Conservation (phyloP, 2,329 filamentous ascomycete genomes). For the Plectosphaerella sp. region DNA sequence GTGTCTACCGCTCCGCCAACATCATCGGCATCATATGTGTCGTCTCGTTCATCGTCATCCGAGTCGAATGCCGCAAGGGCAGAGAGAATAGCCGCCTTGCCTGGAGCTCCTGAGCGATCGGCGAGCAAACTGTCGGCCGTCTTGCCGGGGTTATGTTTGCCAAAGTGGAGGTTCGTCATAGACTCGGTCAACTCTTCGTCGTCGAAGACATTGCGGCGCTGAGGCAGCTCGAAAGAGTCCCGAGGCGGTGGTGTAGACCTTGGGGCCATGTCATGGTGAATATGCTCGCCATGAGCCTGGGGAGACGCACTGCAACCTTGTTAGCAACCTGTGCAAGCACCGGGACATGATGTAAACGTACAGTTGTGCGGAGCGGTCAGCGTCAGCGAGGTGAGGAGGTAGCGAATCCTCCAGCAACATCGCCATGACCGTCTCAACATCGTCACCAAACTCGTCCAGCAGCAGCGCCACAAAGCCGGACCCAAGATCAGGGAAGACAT, state of each 20-base stretch:
- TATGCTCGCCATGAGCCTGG: conserved; percentile 12
- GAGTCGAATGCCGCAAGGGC: conserved; percentile 86
- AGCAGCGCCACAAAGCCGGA: conserved; percentile 76
- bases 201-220: conserved; percentile 72
- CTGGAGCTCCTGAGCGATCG: conserved; percentile 59
- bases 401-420: conserved; percentile 77
- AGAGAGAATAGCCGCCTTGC: conserved; percentile 82
- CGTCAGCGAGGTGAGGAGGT: conserved; percentile 59
- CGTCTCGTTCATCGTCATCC: conserved; percentile 94
- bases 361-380: conserved; percentile 62
- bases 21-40: conserved; percentile 91
- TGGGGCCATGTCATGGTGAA: conserved; percentile 44
- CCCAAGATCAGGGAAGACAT: conserved; percentile 85
- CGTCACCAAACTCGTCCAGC: conserved; percentile 72
- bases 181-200: conserved; percentile 73
- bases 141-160: conserved; percentile 58
- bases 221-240: conserved; percentile 32
- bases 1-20: conserved; percentile 84
- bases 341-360: conserved; percentile 26
- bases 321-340: conserved; percentile 11
- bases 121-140: conserved; percentile 70
- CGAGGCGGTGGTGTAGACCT: conserved; percentile 49
- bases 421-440: conserved; percentile 74
- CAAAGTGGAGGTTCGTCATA: conserved; percentile 69
- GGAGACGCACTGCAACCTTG: conserved; percentile 13